phyloP scores from a whole-genome alignment of 805 yeast genomes.

The Candida loeiensis region DNA sequence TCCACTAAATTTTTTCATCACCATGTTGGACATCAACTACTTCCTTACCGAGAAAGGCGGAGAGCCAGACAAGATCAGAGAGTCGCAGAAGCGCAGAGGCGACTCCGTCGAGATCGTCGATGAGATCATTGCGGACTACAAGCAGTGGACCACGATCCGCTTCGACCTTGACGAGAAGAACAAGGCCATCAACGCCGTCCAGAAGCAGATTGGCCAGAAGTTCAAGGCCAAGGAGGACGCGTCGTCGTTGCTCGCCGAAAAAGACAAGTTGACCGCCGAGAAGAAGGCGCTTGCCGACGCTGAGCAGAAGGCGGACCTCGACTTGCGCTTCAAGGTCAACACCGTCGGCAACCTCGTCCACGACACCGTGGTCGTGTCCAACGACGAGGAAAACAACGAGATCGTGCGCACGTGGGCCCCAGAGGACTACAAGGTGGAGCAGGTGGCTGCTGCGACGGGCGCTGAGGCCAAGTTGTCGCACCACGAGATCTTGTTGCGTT shows the following conservation, averaged over 20 bases:
- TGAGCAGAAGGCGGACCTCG: constrained; percentile 79
- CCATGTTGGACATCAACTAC: constrained; percentile 87
- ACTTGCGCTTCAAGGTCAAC: constrained; percentile 76
- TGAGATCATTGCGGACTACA: constrained; percentile 88
- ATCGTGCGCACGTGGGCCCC: constrained; percentile 87
- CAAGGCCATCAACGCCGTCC: constrained; percentile 83
- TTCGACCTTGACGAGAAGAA: constrained; percentile 88
- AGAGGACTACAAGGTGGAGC: constrained; percentile 58
- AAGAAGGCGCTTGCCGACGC: constrained; percentile 62
- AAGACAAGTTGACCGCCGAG: constrained; percentile 67
- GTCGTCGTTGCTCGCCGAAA: constrained; percentile 70
- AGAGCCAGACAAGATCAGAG: constrained; percentile 81
- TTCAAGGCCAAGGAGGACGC: constrained; percentile 97
- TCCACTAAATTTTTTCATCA: constrained; percentile 3
- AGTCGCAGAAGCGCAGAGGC: constrained; percentile 91
- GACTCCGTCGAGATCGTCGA: constrained; percentile 93
- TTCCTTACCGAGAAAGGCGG: constrained; percentile 98
- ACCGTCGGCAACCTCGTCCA: constrained; percentile 93
- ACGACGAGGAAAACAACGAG: constrained; percentile 88
- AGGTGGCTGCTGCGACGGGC: constrained; percentile 74
- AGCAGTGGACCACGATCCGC: constrained; percentile 78
- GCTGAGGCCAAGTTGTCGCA: constrained; percentile 80
- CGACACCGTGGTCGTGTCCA: constrained; percentile 80
- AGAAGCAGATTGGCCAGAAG: constrained; percentile 88
- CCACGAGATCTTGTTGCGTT: constrained; percentile 88